Conservation (phyloP, 2,329 filamentous ascomycete species). For the Colletotrichum musae region DNA sequence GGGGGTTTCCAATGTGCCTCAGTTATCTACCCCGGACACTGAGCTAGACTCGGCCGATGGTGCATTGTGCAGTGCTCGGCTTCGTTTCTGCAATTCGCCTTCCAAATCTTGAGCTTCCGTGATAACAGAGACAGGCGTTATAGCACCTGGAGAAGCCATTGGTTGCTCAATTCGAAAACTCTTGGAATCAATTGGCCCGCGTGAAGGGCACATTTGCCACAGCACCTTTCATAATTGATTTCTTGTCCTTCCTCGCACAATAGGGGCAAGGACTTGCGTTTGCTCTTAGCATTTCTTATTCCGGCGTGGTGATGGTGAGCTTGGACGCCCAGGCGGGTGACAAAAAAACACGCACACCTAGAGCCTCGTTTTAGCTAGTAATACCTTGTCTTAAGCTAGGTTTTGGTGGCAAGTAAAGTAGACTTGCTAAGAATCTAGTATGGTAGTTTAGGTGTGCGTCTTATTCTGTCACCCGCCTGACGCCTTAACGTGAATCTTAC, state of each 20-base stretch:
- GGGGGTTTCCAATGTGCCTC: constrained; percentile 13
- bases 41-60: constrained; percentile 5
- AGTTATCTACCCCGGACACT: not conserved
- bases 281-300: constrained; percentile 37
- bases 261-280: constrained; percentile 39
- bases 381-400: no score
- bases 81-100: not conserved
- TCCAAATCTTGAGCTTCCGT: not conserved
- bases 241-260: constrained; percentile 5
- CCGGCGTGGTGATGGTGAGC: constrained; percentile 25
- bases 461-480: not conserved
- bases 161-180: not conserved
- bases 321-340: constrained; percentile 16
- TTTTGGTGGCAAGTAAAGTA: no score
- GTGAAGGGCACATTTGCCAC: not conserved
- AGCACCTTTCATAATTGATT: not conserved
- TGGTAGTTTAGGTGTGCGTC: no score
- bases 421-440: no score
- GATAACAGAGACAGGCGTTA: not conserved
- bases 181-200: not conserved
- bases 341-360: no score
- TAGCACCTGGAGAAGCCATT: not conserved
- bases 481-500: constrained; percentile 21
- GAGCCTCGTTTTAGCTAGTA: no score
- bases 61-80: constrained; percentile 1